Percentiles rank a stretch among this genome's conserved stretches.
Evolutionary conservation across 495 filamentous ascomycete species (phyloP).

Genomic region (Penicillium silybi): DNA sequence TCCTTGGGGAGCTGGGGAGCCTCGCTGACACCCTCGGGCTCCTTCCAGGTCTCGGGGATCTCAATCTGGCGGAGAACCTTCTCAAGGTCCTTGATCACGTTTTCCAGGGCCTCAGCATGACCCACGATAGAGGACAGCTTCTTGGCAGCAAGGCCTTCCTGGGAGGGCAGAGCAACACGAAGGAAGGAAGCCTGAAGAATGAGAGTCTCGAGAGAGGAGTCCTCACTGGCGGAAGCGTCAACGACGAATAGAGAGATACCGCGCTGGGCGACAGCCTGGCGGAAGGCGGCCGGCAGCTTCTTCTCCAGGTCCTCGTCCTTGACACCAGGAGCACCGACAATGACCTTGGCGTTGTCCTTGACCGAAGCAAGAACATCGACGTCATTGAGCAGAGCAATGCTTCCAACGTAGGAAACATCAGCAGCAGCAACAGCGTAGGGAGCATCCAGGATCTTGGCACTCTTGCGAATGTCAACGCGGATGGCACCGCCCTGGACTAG

Average conservation of each 20-base stretch:
- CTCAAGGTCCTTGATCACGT: conserved; percentile 62
- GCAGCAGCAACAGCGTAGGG: conserved; percentile 75
- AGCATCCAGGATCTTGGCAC: conserved; percentile 75
- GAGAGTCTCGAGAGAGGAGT: conserved; percentile 56
- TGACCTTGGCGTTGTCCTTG: conserved; percentile 66
- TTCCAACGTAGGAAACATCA: conserved; percentile 73
- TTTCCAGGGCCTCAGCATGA: conserved; percentile 52
- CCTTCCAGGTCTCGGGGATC: conserved; percentile 74
- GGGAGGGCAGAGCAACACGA: conserved; percentile 59
- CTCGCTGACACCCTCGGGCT: conserved; percentile 55
- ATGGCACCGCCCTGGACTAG: conserved; percentile 79
- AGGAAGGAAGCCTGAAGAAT: conserved; percentile 78
- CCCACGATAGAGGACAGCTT: conserved; percentile 56
- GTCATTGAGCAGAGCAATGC: conserved; percentile 71
- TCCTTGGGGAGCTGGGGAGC: conserved; percentile 50
- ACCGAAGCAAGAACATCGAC: conserved; percentile 67
- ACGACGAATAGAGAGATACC: conserved; percentile 66
- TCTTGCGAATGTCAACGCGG: conserved; percentile 81
- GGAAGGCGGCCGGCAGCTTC: conserved; percentile 65
- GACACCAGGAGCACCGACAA: conserved; percentile 69
- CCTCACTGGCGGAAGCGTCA: conserved; percentile 59
- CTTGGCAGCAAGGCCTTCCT: conserved; percentile 46
- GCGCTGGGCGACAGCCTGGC: conserved; percentile 64
- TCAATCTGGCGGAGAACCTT: conserved; percentile 67
- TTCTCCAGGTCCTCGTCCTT: conserved; percentile 90